Evolutionary conservation across 2,329 filamentous ascomycete genomes (phyloP).

Genomic region (Chaetothyriales sp.): DNA sequence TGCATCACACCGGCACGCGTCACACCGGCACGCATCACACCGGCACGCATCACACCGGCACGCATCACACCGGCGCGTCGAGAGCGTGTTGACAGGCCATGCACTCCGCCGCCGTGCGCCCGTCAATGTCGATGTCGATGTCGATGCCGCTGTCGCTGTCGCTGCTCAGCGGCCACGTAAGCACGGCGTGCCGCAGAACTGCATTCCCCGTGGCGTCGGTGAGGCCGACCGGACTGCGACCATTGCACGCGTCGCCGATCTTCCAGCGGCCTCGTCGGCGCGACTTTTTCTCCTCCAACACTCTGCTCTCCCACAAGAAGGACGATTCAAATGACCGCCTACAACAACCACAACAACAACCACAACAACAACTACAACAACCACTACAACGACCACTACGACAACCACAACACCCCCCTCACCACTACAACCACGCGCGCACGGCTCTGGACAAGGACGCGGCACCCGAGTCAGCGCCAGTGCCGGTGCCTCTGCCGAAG

Average conservation of each 20-base stretch:
- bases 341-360: too few relatives aligned
- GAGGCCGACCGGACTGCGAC: constrained; percentile 23
- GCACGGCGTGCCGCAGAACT: constrained; percentile 22
- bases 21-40: too few relatives aligned
- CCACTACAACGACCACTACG: too few relatives aligned
- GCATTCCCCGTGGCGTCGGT: constrained; percentile 12
- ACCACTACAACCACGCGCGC: neutral
- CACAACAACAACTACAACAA: too few relatives aligned
- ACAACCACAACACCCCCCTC: constrained; percentile 1
- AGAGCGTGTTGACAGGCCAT: neutral
- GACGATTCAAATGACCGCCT: neutral
- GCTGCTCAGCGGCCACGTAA: constrained; percentile 10
- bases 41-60: too few relatives aligned
- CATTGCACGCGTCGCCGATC: constrained; percentile 23
- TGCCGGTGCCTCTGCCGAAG: constrained; percentile 26
- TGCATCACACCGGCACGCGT: too few relatives aligned
- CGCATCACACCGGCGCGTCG: neutral
- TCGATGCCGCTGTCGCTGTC: neutral
- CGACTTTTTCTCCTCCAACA: constrained; percentile 54
- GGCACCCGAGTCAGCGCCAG: neutral
- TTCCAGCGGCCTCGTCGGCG: constrained; percentile 37
- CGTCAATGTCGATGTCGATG: neutral
- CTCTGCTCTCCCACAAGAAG: constrained; percentile 24
- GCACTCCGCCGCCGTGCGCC: neutral
- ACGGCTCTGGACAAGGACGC: constrained; percentile 1